These are phyloP conservation scores for Clonostachys solani DNA, from an alignment of 2,329 filamentous ascomycete species.

Conservation along the genomic window DNA sequence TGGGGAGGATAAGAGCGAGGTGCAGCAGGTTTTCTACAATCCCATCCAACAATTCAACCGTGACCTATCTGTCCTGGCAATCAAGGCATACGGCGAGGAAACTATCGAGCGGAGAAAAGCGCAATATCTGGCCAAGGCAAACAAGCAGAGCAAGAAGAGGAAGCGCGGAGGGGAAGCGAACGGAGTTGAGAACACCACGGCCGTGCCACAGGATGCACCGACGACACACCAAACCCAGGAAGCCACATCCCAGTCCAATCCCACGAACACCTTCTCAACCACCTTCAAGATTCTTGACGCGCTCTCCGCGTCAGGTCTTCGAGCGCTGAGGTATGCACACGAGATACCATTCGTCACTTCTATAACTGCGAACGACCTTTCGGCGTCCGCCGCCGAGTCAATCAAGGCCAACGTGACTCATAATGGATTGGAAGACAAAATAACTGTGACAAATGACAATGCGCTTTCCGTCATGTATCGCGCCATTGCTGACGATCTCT, in stretches of 20 bases:
- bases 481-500: slow-evolving; percentile 50
- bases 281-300: slow-evolving; percentile 88
- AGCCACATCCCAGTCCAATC: slow-evolving; percentile 7
- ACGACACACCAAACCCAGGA: slow-evolving; percentile 4
- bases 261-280: slow-evolving; percentile 14
- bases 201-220: slow-evolving; percentile 5
- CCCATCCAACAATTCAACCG: slow-evolving; percentile 99
- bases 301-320: slow-evolving; percentile 86
- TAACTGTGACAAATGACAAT: slow-evolving; percentile 73
- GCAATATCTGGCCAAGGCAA: slow-evolving; percentile 10
- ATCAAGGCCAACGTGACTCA: slow-evolving; percentile 83
- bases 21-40: slow-evolving; percentile 93
- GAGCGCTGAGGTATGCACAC: slow-evolving; percentile 85
- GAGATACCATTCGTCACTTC: slow-evolving; percentile 82
- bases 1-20: slow-evolving; percentile 50
- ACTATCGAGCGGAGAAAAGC: slow-evolving; percentile 34
- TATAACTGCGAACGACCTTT: slow-evolving; percentile 87
- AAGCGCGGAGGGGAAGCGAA: slow-evolving; percentile 33
- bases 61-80: slow-evolving; percentile 87
- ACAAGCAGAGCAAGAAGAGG: slow-evolving; percentile 30
- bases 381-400: slow-evolving; percentile 68
- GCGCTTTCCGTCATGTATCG: slow-evolving; percentile 90
- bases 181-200: slow-evolving; percentile 4
- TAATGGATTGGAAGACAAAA: slow-evolving; percentile 69
- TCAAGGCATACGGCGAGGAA: slow-evolving; percentile 81